Percentiles rank a stretch among this genome's conserved stretches.
Evolutionary conservation across 805 yeast species (phyloP).

Genomic region (Candida vaughaniae): DNA sequence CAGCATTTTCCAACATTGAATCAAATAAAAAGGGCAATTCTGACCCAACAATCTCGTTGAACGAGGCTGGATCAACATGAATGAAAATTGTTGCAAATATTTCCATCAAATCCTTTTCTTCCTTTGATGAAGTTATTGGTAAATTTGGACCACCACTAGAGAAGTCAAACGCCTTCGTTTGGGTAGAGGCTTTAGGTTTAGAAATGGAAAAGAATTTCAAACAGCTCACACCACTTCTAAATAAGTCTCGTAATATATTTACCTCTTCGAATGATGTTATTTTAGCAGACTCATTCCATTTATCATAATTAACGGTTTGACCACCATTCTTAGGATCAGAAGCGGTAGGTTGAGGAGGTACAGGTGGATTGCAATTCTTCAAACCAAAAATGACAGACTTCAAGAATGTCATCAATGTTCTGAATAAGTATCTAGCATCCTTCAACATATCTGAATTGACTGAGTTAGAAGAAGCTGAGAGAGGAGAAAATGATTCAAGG

Average conservation of each 20-base stretch:
- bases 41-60: constrained; percentile 83
- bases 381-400: constrained; percentile 88
- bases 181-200: constrained; percentile 43
- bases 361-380: constrained; percentile 84
- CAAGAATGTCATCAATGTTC: constrained; percentile 84
- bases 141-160: constrained; percentile 77
- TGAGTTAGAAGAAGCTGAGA: constrained; percentile 47
- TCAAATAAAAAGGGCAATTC: constrained; percentile 79
- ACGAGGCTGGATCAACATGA: constrained; percentile 92
- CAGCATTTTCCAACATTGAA: constrained; percentile 78
- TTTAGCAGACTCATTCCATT: constrained; percentile 86
- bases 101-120: constrained; percentile 94
- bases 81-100: constrained; percentile 90
- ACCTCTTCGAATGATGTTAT: constrained; percentile 84
- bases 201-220: constrained; percentile 68
- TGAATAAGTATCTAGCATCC: constrained; percentile 84
- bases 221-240: constrained; percentile 82
- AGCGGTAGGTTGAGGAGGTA: constrained; percentile 43
- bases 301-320: constrained; percentile 40
- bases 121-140: constrained; percentile 86
- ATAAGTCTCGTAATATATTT: constrained; percentile 68
- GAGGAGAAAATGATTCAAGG: constrained; percentile 50
- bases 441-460: constrained; percentile 66
- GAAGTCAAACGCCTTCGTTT: constrained; percentile 46
- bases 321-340: constrained; percentile 47